Evolutionary conservation across 257 asterid genomes (phyloP), one percentile per base, ranked within the genome.

Genomic region (Fraxinus pennsylvanica): DNA sequence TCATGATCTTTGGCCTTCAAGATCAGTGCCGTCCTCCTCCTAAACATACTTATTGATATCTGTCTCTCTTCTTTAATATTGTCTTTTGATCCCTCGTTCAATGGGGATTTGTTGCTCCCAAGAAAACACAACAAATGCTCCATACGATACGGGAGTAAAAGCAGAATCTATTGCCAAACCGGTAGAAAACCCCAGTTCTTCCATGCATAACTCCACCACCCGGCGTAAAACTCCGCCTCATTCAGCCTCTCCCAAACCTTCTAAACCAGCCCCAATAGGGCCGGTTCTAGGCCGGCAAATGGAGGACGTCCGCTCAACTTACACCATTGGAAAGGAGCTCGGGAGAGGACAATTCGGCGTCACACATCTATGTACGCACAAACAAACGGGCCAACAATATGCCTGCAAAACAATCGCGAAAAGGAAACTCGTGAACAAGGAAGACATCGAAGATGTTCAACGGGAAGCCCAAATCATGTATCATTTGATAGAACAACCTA

Each of bases 281-380:
- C 92, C 91, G 9, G 97, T 94, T 7, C 83, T 94, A 14, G 91
- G 92, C 21, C 91, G 97, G 17, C 97, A 96, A 6, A 94, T 94
- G 97, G 96, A 91, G 79, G 98, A 94, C 75, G 83, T 94, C 7
- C 82, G 84, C 15, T 13, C 86, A 5, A 47, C 71, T 9, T 94
- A 92, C 81, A 87, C 90, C 38, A 89, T 94, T 32, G 98, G 98
- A 29, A 94, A 94, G 74, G 98, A 94, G 85, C 89, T 94, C 0
- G 98, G 98, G 9, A 90, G 97, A 36, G 98, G 98, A 6, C 98
- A 94, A 57, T 94, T 94, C 50, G 98, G 98, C 12, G 97, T 94
- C 14, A 94, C 98, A n/a, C 87, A 94, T 41, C 88, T 94, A 33
- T 89, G 95, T 82, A 94, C 97, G 0, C 83, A 88, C 76, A 94